Conservation (phyloP, 1,284 basidiomycete genomes). For the Ustilago cynodontis region DNA sequence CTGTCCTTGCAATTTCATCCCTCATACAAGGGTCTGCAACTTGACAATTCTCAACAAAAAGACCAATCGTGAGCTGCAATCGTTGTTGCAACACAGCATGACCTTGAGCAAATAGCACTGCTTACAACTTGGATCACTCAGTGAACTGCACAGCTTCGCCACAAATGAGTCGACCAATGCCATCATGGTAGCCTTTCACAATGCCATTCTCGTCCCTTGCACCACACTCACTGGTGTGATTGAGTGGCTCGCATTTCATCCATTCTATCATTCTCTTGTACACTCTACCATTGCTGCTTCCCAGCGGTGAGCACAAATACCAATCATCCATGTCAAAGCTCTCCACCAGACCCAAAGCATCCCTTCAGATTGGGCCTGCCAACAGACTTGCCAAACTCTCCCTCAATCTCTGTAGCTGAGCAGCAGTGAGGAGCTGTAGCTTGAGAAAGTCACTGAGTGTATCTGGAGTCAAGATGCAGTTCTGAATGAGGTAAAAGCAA, state of each 20-base stretch:
- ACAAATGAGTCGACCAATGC: conserved; percentile 52
- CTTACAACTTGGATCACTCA: conserved; percentile 33
- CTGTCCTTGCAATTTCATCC: no score
- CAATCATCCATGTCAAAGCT: conserved; percentile 62
- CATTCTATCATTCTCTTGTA: conserved; percentile 63
- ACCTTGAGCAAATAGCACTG: no score
- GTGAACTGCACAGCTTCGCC: conserved; percentile 54
- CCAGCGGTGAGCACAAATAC: conserved; percentile 60
- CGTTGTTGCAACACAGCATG: no score
- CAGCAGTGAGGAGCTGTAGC: conserved; percentile 15
- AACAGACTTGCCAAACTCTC: conserved; percentile 22
- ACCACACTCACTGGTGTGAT: conserved; percentile 49
- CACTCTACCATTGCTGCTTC: conserved; percentile 52
- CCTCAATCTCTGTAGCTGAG: conserved; percentile 33
- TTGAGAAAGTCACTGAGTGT: conserved; percentile 39
- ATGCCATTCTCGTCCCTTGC: conserved; percentile 57
- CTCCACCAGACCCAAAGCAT: conserved; percentile 55
- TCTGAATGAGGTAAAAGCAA: conserved; percentile 50
- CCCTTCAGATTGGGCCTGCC: conserved; percentile 36
- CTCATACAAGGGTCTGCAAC: no score
- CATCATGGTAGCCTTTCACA: conserved; percentile 53
- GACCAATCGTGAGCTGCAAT: no score
- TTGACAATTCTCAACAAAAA: no score
- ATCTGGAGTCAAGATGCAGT: conserved; percentile 43
- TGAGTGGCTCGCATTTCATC: conserved; percentile 62